These are phyloP conservation scores for Tylopilus rubrobrunneus DNA, from an alignment of 768 basidiomycete species.

Conservation along the genomic window DNA sequence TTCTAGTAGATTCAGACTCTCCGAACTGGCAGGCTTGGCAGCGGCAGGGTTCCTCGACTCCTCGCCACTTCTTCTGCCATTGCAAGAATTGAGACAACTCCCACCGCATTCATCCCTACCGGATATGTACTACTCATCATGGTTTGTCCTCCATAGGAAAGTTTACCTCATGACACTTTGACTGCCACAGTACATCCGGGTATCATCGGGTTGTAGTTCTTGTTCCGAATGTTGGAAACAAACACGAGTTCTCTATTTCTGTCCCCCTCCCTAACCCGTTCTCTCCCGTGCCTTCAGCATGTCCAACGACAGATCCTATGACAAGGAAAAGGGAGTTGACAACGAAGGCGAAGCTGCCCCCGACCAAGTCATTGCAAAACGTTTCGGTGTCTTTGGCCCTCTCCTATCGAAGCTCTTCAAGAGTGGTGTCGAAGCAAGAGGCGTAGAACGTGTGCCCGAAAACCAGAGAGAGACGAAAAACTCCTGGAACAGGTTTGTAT, in stretches of 20 bases:
- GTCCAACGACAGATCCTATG: constrained; percentile 7
- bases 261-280: neutral
- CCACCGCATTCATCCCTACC: no score
- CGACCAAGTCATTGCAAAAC: constrained; percentile 24
- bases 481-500: constrained; percentile 40
- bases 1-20: no score
- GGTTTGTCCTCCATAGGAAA: no score
- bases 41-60: no score
- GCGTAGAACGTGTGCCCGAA: constrained; percentile 54
- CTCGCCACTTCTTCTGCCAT: no score
- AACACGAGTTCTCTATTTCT: neutral
- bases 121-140: no score
- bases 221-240: neutral
- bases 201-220: neutral
- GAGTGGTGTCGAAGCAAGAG: constrained; percentile 52
- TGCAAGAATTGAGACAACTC: no score
- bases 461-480: constrained; percentile 42
- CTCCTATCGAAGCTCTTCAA: constrained; percentile 39
- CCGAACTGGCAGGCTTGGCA: no score
- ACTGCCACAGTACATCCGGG: neutral
- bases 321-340: constrained; percentile 18
- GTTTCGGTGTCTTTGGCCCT: constrained; percentile 30
- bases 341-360: constrained; percentile 22
- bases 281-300: neutral
- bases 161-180: neutral